Conservation (phyloP, 495 filamentous ascomycete species). For the Podospora comata region DNA sequence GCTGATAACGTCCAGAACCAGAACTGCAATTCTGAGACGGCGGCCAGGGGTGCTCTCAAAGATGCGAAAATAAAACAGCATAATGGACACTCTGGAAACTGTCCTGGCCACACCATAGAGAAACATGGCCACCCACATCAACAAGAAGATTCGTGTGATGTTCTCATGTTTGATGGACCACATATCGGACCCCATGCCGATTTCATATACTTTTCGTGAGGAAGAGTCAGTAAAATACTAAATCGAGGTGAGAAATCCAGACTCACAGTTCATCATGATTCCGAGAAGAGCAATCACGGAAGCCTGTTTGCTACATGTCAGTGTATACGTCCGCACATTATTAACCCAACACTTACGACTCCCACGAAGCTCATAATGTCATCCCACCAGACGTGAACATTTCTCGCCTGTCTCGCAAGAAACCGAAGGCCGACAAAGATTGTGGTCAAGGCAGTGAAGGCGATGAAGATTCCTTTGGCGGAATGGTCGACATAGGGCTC, state of each 20-base stretch:
- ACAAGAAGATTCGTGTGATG: background rate
- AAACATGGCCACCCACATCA: background rate
- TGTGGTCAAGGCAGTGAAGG: background rate
- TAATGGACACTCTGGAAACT: background rate
- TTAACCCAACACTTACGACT: too few species aligned
- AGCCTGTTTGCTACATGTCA: too few species aligned
- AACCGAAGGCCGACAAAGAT: slow-evolving; percentile 3
- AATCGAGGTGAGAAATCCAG: background rate
- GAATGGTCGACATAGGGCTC: slow-evolving; percentile 1
- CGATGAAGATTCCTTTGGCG: background rate
- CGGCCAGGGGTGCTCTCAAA: slow-evolving; percentile 5
- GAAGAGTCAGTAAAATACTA: background rate
- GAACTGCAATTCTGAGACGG: background rate
- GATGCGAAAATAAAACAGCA: slow-evolving; percentile 5
- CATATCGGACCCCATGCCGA: background rate
- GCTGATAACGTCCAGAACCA: background rate
- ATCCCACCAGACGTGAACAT: slow-evolving; percentile 2
- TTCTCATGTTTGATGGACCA: background rate
- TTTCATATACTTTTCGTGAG: background rate
- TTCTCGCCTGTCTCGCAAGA: background rate
- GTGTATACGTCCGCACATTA: too few species aligned
- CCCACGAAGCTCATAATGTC: background rate
- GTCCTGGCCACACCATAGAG: slow-evolving; percentile 1
- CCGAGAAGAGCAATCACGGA: too few species aligned
- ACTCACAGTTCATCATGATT: too few species aligned